Conservation (phyloP, 2,329 filamentous ascomycete genomes). For the Elsinoe ampelina region DNA sequence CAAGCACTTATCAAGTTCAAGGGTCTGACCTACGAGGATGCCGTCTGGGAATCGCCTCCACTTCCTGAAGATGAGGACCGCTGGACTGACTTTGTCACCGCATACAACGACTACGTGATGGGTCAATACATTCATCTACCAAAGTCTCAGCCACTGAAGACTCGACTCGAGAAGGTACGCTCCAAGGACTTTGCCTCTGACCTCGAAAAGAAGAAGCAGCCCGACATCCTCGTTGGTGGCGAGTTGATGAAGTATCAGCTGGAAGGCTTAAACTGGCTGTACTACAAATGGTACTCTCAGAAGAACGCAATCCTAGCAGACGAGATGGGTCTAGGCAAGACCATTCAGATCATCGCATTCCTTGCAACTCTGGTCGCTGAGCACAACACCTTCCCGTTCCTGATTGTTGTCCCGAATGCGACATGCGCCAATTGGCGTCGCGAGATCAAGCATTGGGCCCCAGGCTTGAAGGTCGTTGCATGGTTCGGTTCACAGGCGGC, state of each 20-base stretch:
- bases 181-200: slow-evolving; percentile 54
- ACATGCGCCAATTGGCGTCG: slow-evolving; percentile 97
- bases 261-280: slow-evolving; percentile 89
- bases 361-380: slow-evolving; percentile 57
- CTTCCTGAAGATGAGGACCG: slow-evolving; percentile 52
- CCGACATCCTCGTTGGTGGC: slow-evolving; percentile 62
- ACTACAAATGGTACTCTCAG: slow-evolving; percentile 74
- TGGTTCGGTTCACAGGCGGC: slow-evolving; percentile 74
- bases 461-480: slow-evolving; percentile 75
- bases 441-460: slow-evolving; percentile 90
- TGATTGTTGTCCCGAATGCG: slow-evolving; percentile 87
- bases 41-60: slow-evolving; percentile 81
- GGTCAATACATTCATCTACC: slow-evolving; percentile 64
- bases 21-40: slow-evolving; percentile 81
- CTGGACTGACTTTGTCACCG: slow-evolving; percentile 70
- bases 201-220: slow-evolving; percentile 62
- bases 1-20: slow-evolving; percentile 83
- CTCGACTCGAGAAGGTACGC: slow-evolving; percentile 61
- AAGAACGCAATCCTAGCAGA: slow-evolving; percentile 89
- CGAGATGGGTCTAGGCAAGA: slow-evolving; percentile 98
- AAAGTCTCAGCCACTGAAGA: slow-evolving; percentile 46
- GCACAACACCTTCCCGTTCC: slow-evolving; percentile 75
- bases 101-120: slow-evolving; percentile 77
- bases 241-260: slow-evolving; percentile 89
- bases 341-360: slow-evolving; percentile 81